These are phyloP conservation scores for Colletotrichum sojae DNA, from an alignment of 2,329 filamentous ascomycete species.

Conservation along the genomic window DNA sequence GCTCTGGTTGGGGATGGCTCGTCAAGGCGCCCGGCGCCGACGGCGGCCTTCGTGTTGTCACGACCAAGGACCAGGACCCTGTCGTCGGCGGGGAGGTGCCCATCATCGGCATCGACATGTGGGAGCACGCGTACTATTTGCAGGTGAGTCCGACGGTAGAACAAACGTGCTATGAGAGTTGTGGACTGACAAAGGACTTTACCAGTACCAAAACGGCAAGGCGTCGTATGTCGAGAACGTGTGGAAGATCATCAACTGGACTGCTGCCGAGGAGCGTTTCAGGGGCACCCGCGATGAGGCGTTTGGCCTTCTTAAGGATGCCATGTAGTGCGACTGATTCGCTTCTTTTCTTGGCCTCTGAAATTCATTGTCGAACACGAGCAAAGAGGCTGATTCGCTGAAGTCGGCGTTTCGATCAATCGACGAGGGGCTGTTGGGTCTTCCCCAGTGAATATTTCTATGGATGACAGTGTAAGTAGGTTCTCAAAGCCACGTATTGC, in stretches of 20 bases:
- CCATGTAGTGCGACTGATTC: neutral
- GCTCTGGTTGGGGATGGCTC: conserved; percentile 91
- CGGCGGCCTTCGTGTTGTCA: conserved; percentile 76
- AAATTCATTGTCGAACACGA: too few species aligned
- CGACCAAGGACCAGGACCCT: conserved; percentile 88
- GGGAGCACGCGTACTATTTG: conserved; percentile 94
- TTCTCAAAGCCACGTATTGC: too few species aligned
- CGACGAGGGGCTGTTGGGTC: too few species aligned
- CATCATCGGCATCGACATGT: conserved; percentile 89
- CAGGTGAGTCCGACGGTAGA: conserved; percentile 65
- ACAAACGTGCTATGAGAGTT: too few species aligned
- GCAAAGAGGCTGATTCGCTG: too few species aligned
- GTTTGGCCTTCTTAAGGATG: conserved; percentile 59
- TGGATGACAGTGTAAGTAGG: too few species aligned
- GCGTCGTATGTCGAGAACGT: conserved; percentile 82
- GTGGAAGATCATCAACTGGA: conserved; percentile 86
- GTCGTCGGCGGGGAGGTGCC: conserved; percentile 72
- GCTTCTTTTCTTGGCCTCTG: too few species aligned
- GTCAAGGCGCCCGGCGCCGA: conserved; percentile 70
- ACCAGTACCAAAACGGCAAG: conserved; percentile 83
- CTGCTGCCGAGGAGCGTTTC: conserved; percentile 76
- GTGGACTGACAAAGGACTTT: conserved; percentile 30
- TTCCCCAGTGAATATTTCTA: too few species aligned
- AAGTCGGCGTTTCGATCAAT: too few species aligned
- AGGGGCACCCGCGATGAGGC: conserved; percentile 61